phyloP scores from a whole-genome alignment of 2,329 filamentous ascomycete genomes.

The Acrocalymma vagum region DNA sequence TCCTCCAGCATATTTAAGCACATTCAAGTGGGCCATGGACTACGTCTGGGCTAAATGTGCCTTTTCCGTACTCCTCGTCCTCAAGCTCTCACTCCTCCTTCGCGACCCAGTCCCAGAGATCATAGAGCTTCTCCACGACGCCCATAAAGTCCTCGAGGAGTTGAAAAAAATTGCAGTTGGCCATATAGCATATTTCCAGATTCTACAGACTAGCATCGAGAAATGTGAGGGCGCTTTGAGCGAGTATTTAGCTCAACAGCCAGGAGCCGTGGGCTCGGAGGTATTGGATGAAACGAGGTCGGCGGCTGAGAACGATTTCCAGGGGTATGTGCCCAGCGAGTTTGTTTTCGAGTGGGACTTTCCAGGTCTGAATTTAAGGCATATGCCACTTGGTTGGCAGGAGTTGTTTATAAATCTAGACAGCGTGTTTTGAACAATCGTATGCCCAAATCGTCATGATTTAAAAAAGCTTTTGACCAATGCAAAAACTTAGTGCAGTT shows the following conservation, averaged over 20 bases:
- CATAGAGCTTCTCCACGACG: slow-evolving; percentile 53
- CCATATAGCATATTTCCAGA: slow-evolving; percentile 58
- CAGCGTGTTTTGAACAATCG: slow-evolving; percentile 34
- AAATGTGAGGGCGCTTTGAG: slow-evolving; percentile 58
- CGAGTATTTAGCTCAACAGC: slow-evolving; percentile 40
- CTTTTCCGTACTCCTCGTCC: slow-evolving; percentile 64
- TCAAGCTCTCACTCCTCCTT: slow-evolving; percentile 61
- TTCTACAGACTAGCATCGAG: slow-evolving; percentile 59
- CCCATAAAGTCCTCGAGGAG: slow-evolving; percentile 54
- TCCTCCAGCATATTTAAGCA: slow-evolving; percentile 60
- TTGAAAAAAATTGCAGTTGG: slow-evolving; percentile 52
- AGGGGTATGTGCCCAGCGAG: slow-evolving; percentile 63
- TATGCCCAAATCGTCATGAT: too few species aligned
- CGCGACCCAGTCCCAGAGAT: slow-evolving; percentile 52
- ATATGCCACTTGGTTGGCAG: slow-evolving; percentile 58
- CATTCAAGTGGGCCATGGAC: slow-evolving; percentile 63
- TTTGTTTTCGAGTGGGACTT: slow-evolving; percentile 69
- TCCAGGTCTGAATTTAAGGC: slow-evolving; percentile 61
- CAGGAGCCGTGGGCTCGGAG: slow-evolving; percentile 6
- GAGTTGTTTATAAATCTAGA: slow-evolving; percentile 58
- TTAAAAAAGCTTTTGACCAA: too few species aligned
- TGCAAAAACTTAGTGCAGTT: too few species aligned
- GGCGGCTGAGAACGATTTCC: slow-evolving; percentile 57
- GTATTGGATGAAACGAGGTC: slow-evolving; percentile 10
- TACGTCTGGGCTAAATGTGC: slow-evolving; percentile 68